These are phyloP conservation scores for Phlebopus sp. DNA, from an alignment of 1,284 basidiomycete species.

Conservation along the genomic window DNA sequence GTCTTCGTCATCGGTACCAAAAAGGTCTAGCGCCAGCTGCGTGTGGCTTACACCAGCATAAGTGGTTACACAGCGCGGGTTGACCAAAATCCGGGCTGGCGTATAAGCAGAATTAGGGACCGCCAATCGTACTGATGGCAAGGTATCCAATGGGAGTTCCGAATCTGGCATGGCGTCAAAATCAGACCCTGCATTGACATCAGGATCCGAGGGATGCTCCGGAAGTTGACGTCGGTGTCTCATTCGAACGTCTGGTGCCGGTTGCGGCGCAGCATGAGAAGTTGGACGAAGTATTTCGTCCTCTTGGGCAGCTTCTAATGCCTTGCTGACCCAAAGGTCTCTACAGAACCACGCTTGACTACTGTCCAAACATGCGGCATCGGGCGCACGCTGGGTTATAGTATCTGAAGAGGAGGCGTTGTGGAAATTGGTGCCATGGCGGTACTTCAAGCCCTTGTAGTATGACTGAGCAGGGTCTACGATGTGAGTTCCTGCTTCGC, in stretches of 20 bases:
- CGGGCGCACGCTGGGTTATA: slow-evolving; percentile 59
- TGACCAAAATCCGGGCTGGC: slow-evolving; percentile 87
- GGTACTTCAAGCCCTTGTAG: slow-evolving; percentile 83
- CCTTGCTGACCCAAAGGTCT: slow-evolving; percentile 87
- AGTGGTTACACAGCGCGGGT: slow-evolving; percentile 92
- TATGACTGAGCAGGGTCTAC: slow-evolving; percentile 92
- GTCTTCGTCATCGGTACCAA: slow-evolving; percentile 70
- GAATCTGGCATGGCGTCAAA: slow-evolving; percentile 84
- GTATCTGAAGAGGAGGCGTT: slow-evolving; percentile 69
- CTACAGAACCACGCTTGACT: slow-evolving; percentile 95
- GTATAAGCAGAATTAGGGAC: slow-evolving; percentile 88
- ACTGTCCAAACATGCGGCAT: slow-evolving; percentile 88
- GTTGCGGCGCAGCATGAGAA: slow-evolving; percentile 33
- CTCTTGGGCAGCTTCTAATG: slow-evolving; percentile 66
- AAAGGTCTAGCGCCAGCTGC: slow-evolving; percentile 86
- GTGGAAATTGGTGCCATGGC: slow-evolving; percentile 73
- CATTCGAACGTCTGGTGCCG: slow-evolving; percentile 30
- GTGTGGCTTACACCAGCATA: slow-evolving; percentile 95
- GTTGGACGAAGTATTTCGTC: slow-evolving; percentile 40
- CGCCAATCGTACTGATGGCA: slow-evolving; percentile 46
- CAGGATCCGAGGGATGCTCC: slow-evolving; percentile 47
- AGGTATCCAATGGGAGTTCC: slow-evolving; percentile 43
- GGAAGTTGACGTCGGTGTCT: slow-evolving; percentile 32
- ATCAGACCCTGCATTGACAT: slow-evolving; percentile 83
- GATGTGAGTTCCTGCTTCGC: slow-evolving; percentile 93